These are phyloP conservation scores for Pseudocercospora musae DNA, from an alignment of 2,329 filamentous ascomycete genomes.

Conservation along the genomic window DNA sequence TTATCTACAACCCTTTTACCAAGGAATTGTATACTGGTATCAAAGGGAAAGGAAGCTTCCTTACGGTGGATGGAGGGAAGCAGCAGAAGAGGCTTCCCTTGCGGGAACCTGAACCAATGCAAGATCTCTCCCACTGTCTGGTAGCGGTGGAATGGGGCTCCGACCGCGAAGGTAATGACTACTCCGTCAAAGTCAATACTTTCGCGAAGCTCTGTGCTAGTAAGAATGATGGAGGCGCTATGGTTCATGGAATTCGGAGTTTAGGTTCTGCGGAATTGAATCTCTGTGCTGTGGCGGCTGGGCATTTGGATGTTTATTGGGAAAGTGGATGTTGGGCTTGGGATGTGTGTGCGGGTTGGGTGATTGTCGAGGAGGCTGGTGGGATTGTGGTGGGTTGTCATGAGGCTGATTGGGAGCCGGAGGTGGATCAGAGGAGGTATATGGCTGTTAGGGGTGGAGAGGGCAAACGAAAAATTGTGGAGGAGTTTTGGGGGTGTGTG, in stretches of 20 bases:
- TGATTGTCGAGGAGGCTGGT: conserved; percentile 70
- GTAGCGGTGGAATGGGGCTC: conserved; percentile 73
- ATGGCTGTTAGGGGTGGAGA: conserved; percentile 46
- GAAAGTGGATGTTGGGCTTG: conserved; percentile 82
- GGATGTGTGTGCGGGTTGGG: conserved; percentile 82
- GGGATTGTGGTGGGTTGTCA: conserved; percentile 71
- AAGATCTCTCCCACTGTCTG: conserved; percentile 60
- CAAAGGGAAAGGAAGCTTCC: conserved; percentile 63
- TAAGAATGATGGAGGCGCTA: conserved; percentile 63
- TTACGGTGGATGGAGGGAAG: conserved; percentile 34
- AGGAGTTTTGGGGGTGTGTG: conserved; percentile 50
- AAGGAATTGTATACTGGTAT: conserved; percentile 67
- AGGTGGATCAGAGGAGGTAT: conserved; percentile 57
- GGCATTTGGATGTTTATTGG: conserved; percentile 73
- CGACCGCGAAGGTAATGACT: conserved; percentile 64
- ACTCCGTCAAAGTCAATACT: conserved; percentile 63
- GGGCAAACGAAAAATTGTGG: conserved; percentile 45
- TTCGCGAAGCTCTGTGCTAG: conserved; percentile 55
- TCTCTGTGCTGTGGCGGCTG: conserved; percentile 67
- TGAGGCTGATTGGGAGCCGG: conserved; percentile 64
- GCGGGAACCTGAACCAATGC: conserved; percentile 50
- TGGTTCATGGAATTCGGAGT: conserved; percentile 72
- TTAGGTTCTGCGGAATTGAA: conserved; percentile 74
- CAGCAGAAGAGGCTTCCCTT: conserved; percentile 46
- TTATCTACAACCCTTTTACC: conserved; percentile 78